Evolutionary conservation across 2,329 filamentous ascomycete species (phyloP), one percentile per base, ranked within the genome.

Genomic region (Diaporthe aspalathi): DNA sequence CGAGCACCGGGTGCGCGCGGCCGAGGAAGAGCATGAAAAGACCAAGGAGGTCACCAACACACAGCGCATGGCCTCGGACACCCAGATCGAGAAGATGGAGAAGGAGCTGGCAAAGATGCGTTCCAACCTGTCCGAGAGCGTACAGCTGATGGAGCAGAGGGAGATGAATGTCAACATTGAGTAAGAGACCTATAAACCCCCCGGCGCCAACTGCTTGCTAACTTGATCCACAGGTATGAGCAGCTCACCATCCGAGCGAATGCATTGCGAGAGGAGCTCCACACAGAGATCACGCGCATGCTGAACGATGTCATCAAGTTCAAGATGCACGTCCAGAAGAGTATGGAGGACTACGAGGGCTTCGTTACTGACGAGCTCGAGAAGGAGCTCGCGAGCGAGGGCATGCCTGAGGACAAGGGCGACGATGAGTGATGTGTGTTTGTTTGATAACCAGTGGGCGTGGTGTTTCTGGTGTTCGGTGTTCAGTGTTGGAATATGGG

Each of bases 61-160:
- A 22, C 94, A 97, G 80, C 97, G 97, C 83, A 89, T 95, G 79
- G 92, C 91, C 9, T 94, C 92, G 2, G 96, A 98, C 79, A 91
- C 95, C 11, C 95, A 98, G 81, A 97, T 99, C 77, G 96, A 99
- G 82, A 96, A 96, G 85, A 97, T 98, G 92, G 96, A 99, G 83
- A 98, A 97, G 82, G 95, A 99, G 80, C 85, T 99, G n/a, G 93
- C 93, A 57, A 94, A 94, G 80, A 97, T 98, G 94, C 89, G 95
- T 52, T 89, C 92, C 2, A 92, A 92, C 14, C 85, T 98, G 38
- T 92, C 90, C 3, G 95, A 98, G 80, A 94, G 91, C 43, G 93
- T 98, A 67, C 94, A 98, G 81, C 82, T 97, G 60, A 92, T 98
- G 88, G 94, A 98, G 80, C 95, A 98, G 81, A 88, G 94, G 69